phyloP scores from a whole-genome alignment of 139 green algal genomes.

The Ettlia oleoabundans region DNA sequence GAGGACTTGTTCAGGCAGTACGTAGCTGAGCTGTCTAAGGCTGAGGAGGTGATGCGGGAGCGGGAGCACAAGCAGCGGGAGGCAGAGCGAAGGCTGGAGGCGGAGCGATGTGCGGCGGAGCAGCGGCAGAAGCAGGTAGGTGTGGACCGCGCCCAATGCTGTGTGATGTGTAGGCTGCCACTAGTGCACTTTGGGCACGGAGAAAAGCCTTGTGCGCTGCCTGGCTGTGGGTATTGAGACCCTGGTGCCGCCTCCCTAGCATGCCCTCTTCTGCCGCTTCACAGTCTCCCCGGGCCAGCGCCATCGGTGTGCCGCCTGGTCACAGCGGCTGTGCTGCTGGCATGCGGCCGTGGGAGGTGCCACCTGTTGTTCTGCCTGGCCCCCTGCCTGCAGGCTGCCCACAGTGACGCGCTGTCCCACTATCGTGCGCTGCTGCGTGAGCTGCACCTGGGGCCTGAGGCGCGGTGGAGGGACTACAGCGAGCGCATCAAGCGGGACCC shows the following conservation, averaged over 20 bases:
- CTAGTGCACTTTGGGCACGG: neutral
- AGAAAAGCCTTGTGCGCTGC: neutral
- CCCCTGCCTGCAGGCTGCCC: constrained; percentile 46
- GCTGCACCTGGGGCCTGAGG: constrained; percentile 56
- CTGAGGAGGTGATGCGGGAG: constrained; percentile 17
- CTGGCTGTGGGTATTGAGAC: neutral
- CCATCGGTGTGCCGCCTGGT: no score
- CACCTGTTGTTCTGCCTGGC: no score
- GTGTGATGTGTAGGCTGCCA: neutral
- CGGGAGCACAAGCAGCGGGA: constrained; percentile 16
- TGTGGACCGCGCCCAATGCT: neutral
- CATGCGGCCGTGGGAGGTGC: no score
- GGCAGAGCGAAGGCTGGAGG: constrained; percentile 13
- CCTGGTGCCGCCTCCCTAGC: neutral
- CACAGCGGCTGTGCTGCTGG: no score
- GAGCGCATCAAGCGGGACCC: constrained; percentile 56
- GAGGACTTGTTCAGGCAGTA: constrained; percentile 55
- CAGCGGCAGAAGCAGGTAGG: constrained; percentile 18
- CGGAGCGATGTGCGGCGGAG: constrained; percentile 30
- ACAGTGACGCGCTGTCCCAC: constrained; percentile 50
- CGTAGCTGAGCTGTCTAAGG: constrained; percentile 47
- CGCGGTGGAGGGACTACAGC: constrained; percentile 45
- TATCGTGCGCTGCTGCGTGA: constrained; percentile 71
- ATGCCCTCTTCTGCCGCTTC: no score
- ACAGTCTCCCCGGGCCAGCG: no score